Base-by-base conservation (phyloP, 2,329 filamentous ascomycete genomes). In the Botrytis pseudocinerea region DNA sequence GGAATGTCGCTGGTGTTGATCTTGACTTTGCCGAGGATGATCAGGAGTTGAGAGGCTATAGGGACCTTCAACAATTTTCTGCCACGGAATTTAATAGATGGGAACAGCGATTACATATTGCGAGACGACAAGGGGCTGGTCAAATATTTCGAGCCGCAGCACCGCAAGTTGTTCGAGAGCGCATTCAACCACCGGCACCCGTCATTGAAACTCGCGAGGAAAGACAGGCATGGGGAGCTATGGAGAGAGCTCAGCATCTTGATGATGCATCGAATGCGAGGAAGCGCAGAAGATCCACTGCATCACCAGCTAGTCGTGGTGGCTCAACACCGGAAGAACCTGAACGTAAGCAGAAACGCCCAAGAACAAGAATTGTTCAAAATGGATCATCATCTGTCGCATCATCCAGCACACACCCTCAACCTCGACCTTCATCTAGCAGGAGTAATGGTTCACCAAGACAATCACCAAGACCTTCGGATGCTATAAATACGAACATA, bases 1-100 rank as follows among this genome's bases (percentile, higher is more conserved):
- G 87, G 78, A 91, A 95, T 78, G 87, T 88, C 42, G 83, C 93
- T 28, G 90, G 93, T 76, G 84, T 96, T 69, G 93, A 97, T 78
- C 87, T 96, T 40, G 93, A 96, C 80, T 93, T 95, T 51, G 95
- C 95, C 79, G 93, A 91, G 76, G 88, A 96, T 71, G 92, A 93
- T 74, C 85, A 87, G 78, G 70, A 74, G 48, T 73, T 80, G 85
- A 77, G 85, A 83, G 81, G 83, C 76, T 80, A 87, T 81, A 83
- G 92, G 85, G 82, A 88, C 85, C 86, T 86, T 69, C 83, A 85
- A 77, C 83, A 82, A 82, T 38, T 85, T 86, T 70, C 83, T 85
- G 25, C 85, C 89, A 75, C 84, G 86, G 88, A 91, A 75, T 87
- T 89, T 75, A 82, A 90, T 76, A 90, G 91, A 78, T 98, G 94